phyloP scores from a whole-genome alignment of 2,329 filamentous ascomycete species.

The Emmonsiellopsis sp. region DNA sequence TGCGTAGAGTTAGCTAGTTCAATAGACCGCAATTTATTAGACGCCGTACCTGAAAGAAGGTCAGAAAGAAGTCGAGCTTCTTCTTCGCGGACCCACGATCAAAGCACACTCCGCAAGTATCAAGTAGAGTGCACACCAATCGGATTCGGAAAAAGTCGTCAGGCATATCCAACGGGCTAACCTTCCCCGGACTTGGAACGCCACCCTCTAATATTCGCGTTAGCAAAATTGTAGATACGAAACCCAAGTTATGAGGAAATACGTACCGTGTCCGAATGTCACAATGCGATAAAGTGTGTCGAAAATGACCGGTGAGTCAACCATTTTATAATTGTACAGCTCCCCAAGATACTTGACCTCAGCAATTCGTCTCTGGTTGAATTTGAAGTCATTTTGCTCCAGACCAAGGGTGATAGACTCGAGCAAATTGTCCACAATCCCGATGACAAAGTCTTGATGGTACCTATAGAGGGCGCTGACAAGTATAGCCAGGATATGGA shows the following conservation, averaged over 20 bases:
- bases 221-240: constrained; percentile 9
- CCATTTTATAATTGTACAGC: constrained; percentile 93
- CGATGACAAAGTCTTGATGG: constrained; percentile 81
- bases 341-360: constrained; percentile 96
- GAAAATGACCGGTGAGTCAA: constrained; percentile 91
- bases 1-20: constrained; percentile 26
- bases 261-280: constrained; percentile 71
- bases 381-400: constrained; percentile 95
- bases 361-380: constrained; percentile 87
- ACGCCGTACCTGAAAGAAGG: constrained; percentile 67
- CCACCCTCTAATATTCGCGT: constrained; percentile 49
- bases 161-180: constrained; percentile 72
- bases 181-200: constrained; percentile 66
- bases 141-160: constrained; percentile 97
- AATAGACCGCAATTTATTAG: neutral
- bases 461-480: constrained; percentile 83
- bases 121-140: constrained; percentile 76
- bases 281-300: constrained; percentile 91
- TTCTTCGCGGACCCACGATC: constrained; percentile 89
- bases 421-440: constrained; percentile 83
- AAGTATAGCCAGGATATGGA: constrained; percentile 85
- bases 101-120: constrained; percentile 94
- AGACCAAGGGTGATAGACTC: constrained; percentile 82
- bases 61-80: constrained; percentile 95
- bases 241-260: neutral